Base-by-base conservation (phyloP, 495 filamentous ascomycete species). In the Corynascus novoguineensis region DNA sequence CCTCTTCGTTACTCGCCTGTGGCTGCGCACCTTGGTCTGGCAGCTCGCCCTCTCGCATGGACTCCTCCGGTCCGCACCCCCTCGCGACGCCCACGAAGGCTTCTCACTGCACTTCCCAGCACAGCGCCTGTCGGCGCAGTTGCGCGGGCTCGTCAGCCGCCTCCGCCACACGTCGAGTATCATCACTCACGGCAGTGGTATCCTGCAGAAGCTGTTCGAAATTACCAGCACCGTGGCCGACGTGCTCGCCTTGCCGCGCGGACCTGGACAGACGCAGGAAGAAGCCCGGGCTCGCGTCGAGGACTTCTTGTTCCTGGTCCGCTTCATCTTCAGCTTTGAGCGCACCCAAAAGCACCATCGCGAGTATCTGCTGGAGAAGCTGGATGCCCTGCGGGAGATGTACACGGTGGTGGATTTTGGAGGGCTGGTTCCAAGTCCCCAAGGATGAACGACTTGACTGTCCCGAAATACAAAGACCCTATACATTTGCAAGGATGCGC, bases 11-110 rank as follows among this genome's bases (percentile, higher is more conserved):
- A 49, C 46, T 28, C 46, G 46, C 28, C 46, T 49, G 28, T 49
- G 46, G 46, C 46, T 49, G 46, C 46, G 46, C 46, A 49, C 46
- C 15, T 29, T 49, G 15, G 46, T 49, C 28, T 49, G 46, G 46
- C 46, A 49, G 28, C 27, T 49, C n/a, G 46, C 46, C 15, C 46
- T 49, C 28, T 49, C 46, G 2, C 46, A 49, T 29, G 46, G 28
- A 19, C 28, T 49, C 9, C 28, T 49, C 4, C 9, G 28, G 2
- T 49, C 46, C 0, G 46, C 46, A 19, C 46, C 46, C 9, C 46
- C 46, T 2, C 29, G 29, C 8, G 46, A 49, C n/a, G 46, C 46
- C 46, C 46, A 49, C 46, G 28, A 32, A 9, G 46, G 46, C 28
- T 49, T 49, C 46, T 32, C 28, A 8, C 28, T 49, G 28, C 46